Evolutionary conservation across 306 rosid species (phyloP).

Genomic region (Vicia sativa): DNA sequence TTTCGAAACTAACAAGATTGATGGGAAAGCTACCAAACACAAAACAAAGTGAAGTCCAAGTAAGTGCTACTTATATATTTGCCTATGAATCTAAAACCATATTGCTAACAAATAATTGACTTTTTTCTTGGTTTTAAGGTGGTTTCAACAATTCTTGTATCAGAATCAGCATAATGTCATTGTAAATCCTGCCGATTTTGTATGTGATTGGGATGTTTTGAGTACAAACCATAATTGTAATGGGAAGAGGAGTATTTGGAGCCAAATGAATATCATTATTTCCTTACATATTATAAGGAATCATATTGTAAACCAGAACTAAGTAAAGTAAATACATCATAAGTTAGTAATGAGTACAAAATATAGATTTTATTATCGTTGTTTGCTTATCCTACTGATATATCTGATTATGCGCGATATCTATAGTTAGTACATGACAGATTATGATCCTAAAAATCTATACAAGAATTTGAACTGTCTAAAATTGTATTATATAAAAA

Average conservation of each 20-base stretch:
- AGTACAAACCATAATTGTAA: slow-evolving; percentile 28
- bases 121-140: slow-evolving; percentile 37
- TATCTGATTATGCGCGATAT: not conserved
- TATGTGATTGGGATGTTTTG: slow-evolving; percentile 33
- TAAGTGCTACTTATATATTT: slow-evolving; percentile 37
- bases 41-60: slow-evolving; percentile 44
- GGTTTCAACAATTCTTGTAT: slow-evolving; percentile 27
- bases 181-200: slow-evolving; percentile 11
- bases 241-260: slow-evolving; percentile 34
- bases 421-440: not conserved
- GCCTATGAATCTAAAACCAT: not conserved
- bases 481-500: no score
- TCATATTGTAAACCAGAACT: slow-evolving; percentile 39
- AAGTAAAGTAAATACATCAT: slow-evolving; percentile 16
- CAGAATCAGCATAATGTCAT: slow-evolving; percentile 18
- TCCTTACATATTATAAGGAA: slow-evolving; percentile 22
- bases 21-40: slow-evolving; percentile 35
- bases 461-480: not conserved
- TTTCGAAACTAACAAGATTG: slow-evolving; percentile 48
- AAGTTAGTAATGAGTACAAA: slow-evolving; percentile 32
- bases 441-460: slow-evolving; percentile 1
- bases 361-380: slow-evolving; percentile 9
- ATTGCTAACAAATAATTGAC: slow-evolving; percentile 12
- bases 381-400: slow-evolving; percentile 7
- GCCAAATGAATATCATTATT: slow-evolving; percentile 26